These are phyloP conservation scores for Ophiocordyceps australis DNA, from an alignment of 2,329 filamentous ascomycete genomes.

Conservation along the genomic window DNA sequence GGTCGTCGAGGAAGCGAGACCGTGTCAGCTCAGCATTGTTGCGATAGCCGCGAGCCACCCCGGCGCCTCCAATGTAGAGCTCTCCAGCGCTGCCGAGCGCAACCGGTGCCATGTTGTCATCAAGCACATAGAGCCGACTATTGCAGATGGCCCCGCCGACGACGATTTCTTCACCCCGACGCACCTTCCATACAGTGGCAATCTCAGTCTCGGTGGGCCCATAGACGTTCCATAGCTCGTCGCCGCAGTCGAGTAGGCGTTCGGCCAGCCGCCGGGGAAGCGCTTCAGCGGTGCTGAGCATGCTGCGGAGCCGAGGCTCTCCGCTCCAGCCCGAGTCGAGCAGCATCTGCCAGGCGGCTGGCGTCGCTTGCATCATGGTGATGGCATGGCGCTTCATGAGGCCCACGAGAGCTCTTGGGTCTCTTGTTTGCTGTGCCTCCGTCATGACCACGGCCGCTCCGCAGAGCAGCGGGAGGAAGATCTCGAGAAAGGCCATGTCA, in stretches of 20 bases:
- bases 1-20: conserved; percentile 67
- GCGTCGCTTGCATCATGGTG: conserved; percentile 77
- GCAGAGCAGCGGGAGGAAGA: conserved; percentile 4
- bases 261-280: conserved; percentile 55
- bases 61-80: conserved; percentile 65
- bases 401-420: conserved; percentile 2
- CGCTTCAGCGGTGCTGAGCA: conserved; percentile 71
- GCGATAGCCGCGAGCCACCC: conserved; percentile 68
- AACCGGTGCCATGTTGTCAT: conserved; percentile 52
- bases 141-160: conserved; percentile 76
- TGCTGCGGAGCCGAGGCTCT: conserved; percentile 88
- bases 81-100: conserved; percentile 69
- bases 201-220: conserved; percentile 80
- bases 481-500: conserved; percentile 5
- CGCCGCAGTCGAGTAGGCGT: conserved; percentile 24
- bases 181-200: conserved; percentile 39
- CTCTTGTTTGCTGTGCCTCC: conserved; percentile 2
- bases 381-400: conserved; percentile 3
- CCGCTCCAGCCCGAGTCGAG: conserved; percentile 69
- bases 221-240: conserved; percentile 46
- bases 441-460: conserved; percentile 5
- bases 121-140: conserved; percentile 74
- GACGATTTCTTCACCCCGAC: conserved; percentile 50
- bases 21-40: conserved; percentile 39
- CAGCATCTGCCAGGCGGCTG: conserved; percentile 90